Base-by-base conservation (phyloP, 2,329 filamentous ascomycete species). In the Colletotrichum tamarilloi region DNA sequence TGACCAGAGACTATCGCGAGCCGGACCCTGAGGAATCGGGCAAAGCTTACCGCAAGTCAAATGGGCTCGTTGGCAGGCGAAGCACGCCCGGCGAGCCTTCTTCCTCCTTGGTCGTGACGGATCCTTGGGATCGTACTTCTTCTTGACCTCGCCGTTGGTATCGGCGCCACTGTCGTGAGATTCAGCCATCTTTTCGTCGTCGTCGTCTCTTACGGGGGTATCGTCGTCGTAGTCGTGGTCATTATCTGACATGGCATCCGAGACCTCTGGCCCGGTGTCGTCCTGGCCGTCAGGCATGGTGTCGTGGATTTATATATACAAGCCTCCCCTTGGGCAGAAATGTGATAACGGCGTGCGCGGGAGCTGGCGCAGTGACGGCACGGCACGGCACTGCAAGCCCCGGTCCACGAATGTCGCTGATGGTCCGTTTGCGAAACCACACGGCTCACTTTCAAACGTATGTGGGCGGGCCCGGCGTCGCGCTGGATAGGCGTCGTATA, bases 21-120 rank as follows among this genome's bases (percentile, higher is more conserved):
- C 62, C 53, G 38, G 26, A 57, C 30, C 67, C 62, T 42, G 46
- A 64, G 24, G 24, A 72, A 63, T 55, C 65, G 57, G 55, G 67
- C 30, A 57, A 71, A 76, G 92, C 95, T 90, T 93, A 98, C 97
- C 96, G 87, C 97, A 99, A 76, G 97, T 99, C 82, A 99, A 87
- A 89, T 99, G 97, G 75, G 97, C 97, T 84, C 96, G 90, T 85
- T 99, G 97, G 84, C 97, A 99, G 76, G 97, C 96, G 89, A 93
- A 98, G 84, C 97, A 99, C 71, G 97, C 97, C 82, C 97, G 90
- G 77, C 96, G 91, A 49, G 97, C 97, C 89, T 99, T 99, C 88
- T 98, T 99, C 79, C 97, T 91, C 77, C 95, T 89, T 22, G 97
- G 96, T 73, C 97, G 91, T 79, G 93, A 88, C 69, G 96, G 95